Evolutionary conservation across 2,329 filamentous ascomycete species (phyloP), one percentile per base, ranked within the genome.

Genomic region (Fusarium pilosicola): DNA sequence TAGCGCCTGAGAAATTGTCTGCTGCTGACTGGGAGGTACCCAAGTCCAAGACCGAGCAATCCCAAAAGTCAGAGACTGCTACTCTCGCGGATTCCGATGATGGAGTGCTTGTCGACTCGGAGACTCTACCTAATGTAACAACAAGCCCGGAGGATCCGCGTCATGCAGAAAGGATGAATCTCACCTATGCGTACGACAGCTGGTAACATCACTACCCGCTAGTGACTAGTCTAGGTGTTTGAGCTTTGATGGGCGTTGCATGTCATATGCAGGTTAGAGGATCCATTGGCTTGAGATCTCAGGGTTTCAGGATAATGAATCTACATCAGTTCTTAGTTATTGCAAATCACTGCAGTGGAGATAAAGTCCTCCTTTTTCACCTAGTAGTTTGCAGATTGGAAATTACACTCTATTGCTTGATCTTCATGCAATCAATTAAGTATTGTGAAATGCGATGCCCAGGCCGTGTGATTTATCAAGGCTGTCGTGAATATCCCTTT

Each of bases 201-300:
- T 24, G n/a, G 30, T 51, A 34, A 5, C 8, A 18, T 3, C 12
- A 13, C 15, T 32, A 10, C 30, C 18, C 14, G 11, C 24, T 26
- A 26, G 11, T 6, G 11, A 32, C 22, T 32, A 9, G 15, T 15
- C 15, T 7, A 6, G 8, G 17, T 6, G 9, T 24, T 51, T 34
- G 15, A 14, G 30, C 12, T 11, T 3, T 34, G n/a, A 49, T 13
- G 22, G 28, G 10, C 15, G 28, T 49, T n/a, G 46, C 3, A 15
- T 34, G 32, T 34, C 32, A 9, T 32, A 24, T 13, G 7, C 3
- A n/a, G 28, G 22, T 7, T 5, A n/a, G 28, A 9, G 11, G 28
- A 30, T 6, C 4, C 32, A 34, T 30, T 3, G 11, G 7, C 14
- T 1, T 9, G 3, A 18, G 1, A 18, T 32, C 1, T 11, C 1